Evolutionary conservation across 352 stramenopile genomes (phyloP), one percentile per base, ranked within the genome.

Genomic region (Phytophthora nicotianae): DNA sequence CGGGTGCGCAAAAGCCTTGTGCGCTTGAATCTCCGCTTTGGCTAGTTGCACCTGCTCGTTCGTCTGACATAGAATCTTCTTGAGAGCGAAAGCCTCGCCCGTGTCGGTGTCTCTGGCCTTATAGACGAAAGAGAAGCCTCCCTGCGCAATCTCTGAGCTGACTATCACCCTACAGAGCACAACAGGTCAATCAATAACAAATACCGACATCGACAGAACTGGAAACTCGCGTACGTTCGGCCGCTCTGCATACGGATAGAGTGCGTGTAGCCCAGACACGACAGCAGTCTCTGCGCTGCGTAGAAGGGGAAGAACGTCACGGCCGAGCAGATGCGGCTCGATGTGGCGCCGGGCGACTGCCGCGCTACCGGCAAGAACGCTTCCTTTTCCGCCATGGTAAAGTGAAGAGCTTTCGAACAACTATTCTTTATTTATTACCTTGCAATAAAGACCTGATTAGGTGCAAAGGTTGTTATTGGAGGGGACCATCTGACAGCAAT

Each of bases 71-170:
- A 95, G 29, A 17, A 96, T 84, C 70, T 96, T 97, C 74, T 97
- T 97, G 41, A 97, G 85, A 49, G 90, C 90, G 48, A 94, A 96
- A 38, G 70, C 52, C 41, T 95, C 82, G 19, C 89, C 83, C 13
- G 86, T 95, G 29, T 74, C 51, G 9, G 81, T 72, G 52, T 97
- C 86, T 37, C 75, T 75, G 5, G 86, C 84, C 32, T 74, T 75
- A 65, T 92, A 96, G 33, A 97, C 90, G 51, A 89, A 94, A 35
- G 87, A 94, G 67, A 91, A 96, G 1, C 86, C 90, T 42, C 90
- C 89, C 69, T 97, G 88, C 4, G 90, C 86, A 43, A 97, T 78
- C 63, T 93, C 85, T 0, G 57, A 68, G 16, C 80, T 68, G 13
- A 92, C 66, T 4, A 66, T 62, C 14, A 95, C 75, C 1, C 84